Evolutionary conservation across 2,329 filamentous ascomycete species (phyloP), one percentile per base, ranked within the genome.

Genomic region (Dothideomycetes sp.): DNA sequence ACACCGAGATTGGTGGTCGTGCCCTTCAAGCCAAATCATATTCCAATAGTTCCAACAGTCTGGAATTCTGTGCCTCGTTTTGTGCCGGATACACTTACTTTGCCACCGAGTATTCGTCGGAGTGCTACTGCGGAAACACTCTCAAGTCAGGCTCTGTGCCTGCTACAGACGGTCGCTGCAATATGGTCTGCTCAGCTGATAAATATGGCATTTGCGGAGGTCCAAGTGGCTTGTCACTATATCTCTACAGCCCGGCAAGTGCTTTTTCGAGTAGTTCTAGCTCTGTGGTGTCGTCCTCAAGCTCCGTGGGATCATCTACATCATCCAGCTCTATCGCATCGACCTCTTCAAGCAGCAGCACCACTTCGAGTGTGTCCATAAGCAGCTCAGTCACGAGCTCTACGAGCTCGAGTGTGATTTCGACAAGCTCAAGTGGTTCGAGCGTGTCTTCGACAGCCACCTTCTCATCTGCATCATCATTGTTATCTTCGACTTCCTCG

Each of bases 61-160:
- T 49, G n/a, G 42, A 47, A 27, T 37, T 44, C 22, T 57, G 52
- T 25, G 52, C 51, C 8, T 33, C 48, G 1, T 45, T 41, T 29
- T 57, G 54, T 42, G 44, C 43, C 10, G 52, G 51, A 10, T 64
- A 58, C 46, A 45, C 49, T 18, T 64, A 55, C 45, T 65, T 61
- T 30, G 64, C 61, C 12, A 51, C 59, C n/a, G 60, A 65, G 45
- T 62, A 59, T 41, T 52, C 49, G 2, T 45, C 44, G 5, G 58
- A 66, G 46, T 67, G 64, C 43, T 45, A 51, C 48, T 58, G 55
- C 17, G 54, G 53, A 7, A 54, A 53, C 29, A 45, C 23, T 11
- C 34, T 56, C 22, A 41, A 25, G 8, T 31, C 43, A 7, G 44
- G 44, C 5, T 47, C 48, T 44, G 22, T 40, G 45, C 38, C 18